phyloP scores from a whole-genome alignment of 176 grass and related monocot species.

The Olyra latifolia region DNA sequence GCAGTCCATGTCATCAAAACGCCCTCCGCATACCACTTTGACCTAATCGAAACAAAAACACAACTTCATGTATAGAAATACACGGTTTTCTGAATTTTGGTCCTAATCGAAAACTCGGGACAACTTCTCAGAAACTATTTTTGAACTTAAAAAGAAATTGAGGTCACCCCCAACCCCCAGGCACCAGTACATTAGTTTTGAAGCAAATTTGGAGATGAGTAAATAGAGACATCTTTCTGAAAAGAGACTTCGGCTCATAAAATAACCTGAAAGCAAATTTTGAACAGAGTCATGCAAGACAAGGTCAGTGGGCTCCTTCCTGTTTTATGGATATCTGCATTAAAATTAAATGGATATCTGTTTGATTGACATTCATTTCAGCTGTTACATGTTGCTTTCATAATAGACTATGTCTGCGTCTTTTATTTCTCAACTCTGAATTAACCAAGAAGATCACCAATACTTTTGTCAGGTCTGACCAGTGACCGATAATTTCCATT shows the following conservation, averaged over 20 bases:
- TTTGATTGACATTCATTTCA: constrained; percentile 5
- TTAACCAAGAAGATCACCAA: background rate
- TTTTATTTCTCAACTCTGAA: constrained; percentile 1
- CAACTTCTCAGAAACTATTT: too few relatives aligned
- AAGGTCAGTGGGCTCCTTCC: background rate
- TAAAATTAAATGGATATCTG: background rate
- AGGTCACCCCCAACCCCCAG: too few relatives aligned
- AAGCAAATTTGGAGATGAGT: background rate
- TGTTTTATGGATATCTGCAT: background rate
- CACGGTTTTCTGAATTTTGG: too few relatives aligned
- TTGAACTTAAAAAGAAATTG: background rate
- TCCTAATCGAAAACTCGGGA: too few relatives aligned
- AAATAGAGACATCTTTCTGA: background rate
- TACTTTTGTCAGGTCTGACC: background rate
- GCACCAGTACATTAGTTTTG: background rate
- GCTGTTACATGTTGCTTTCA: background rate
- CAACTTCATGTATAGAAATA: too few relatives aligned
- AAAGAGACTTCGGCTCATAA: background rate
- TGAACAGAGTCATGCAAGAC: background rate
- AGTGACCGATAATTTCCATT: background rate
- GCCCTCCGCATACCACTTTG: too few relatives aligned
- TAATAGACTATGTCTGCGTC: background rate
- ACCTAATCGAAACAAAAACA: too few relatives aligned
- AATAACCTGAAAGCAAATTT: background rate
- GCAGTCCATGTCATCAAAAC: too few relatives aligned